phyloP scores from a whole-genome alignment of 352 stramenopile genomes.

The Pseudoperonospora humuli region DNA sequence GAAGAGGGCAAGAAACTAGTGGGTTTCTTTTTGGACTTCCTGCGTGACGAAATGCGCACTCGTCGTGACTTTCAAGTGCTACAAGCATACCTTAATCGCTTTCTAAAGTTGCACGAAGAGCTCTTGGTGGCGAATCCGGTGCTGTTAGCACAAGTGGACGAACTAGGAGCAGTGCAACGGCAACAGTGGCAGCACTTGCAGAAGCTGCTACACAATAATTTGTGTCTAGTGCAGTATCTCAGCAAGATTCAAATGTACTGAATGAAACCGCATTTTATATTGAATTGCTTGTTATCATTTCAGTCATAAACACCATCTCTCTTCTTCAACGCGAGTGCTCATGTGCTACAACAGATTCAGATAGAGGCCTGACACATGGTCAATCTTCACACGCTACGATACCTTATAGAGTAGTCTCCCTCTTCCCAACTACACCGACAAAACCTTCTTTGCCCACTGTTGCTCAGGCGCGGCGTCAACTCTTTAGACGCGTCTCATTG shows the following conservation, averaged over 20 bases:
- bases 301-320: no score
- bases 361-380: no score
- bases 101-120: constrained; percentile 80
- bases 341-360: no score
- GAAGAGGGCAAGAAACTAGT: constrained; percentile 59
- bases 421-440: no score
- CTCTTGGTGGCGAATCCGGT: constrained; percentile 46
- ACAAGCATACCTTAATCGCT: constrained; percentile 81
- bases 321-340: no score
- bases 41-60: constrained; percentile 58
- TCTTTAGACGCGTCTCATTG: no score
- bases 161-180: constrained; percentile 53
- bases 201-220: constrained; percentile 76
- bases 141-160: constrained; percentile 49
- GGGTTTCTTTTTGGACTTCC: constrained; percentile 52
- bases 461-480: no score
- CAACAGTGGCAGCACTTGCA: constrained; percentile 76
- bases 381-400: no score
- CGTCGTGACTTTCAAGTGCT: constrained; percentile 71
- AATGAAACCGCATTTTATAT: no score
- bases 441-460: no score
- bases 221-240: constrained; percentile 83
- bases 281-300: no score
- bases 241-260: constrained; percentile 88
- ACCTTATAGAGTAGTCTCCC: no score